Evolutionary conservation across 805 yeast species (phyloP).

Genomic region (Myxozyma vanderwaltii): DNA sequence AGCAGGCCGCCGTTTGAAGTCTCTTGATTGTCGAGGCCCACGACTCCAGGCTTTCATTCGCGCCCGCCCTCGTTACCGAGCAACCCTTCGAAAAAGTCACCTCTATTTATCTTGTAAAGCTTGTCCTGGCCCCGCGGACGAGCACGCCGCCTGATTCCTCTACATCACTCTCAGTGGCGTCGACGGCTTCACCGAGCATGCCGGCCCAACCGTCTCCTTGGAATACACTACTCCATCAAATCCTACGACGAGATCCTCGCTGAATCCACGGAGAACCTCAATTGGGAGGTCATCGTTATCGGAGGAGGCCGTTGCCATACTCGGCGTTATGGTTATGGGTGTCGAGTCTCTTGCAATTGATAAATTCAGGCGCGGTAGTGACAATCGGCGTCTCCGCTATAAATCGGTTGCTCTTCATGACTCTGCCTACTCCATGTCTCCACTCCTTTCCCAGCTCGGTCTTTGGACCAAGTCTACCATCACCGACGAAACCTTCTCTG

Average conservation of each 20-base stretch:
- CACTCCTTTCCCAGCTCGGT: slow-evolving; percentile 48
- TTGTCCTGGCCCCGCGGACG: slow-evolving; percentile 18
- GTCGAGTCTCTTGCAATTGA: slow-evolving; percentile 48
- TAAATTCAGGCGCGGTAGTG: slow-evolving; percentile 46
- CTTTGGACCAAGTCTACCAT: slow-evolving; percentile 43
- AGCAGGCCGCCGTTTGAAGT: slow-evolving; percentile 32
- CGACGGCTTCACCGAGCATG: slow-evolving; percentile 15
- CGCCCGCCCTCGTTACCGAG: slow-evolving; percentile 15
- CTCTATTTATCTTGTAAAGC: slow-evolving; percentile 21
- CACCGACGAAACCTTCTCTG: slow-evolving; percentile 41
- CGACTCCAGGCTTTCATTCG: slow-evolving; percentile 8
- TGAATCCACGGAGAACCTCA: slow-evolving; percentile 29
- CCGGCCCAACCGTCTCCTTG: slow-evolving; percentile 26
- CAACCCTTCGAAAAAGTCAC: slow-evolving; percentile 23
- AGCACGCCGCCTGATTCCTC: slow-evolving; percentile 24
- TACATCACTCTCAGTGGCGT: slow-evolving; percentile 31
- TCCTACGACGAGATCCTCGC: slow-evolving; percentile 23
- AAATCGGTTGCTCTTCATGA: slow-evolving; percentile 51
- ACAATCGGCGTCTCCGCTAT: slow-evolving; percentile 53
- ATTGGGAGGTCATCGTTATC: slow-evolving; percentile 50
- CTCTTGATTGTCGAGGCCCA: slow-evolving; percentile 16
- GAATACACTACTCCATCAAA: slow-evolving; percentile 19
- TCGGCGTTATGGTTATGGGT: slow-evolving; percentile 49
- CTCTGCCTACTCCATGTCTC: slow-evolving; percentile 51
- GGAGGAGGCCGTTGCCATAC: slow-evolving; percentile 57